Conservation (phyloP, 192 early-diverging fungal genomes). For the Backusella macrospora region DNA sequence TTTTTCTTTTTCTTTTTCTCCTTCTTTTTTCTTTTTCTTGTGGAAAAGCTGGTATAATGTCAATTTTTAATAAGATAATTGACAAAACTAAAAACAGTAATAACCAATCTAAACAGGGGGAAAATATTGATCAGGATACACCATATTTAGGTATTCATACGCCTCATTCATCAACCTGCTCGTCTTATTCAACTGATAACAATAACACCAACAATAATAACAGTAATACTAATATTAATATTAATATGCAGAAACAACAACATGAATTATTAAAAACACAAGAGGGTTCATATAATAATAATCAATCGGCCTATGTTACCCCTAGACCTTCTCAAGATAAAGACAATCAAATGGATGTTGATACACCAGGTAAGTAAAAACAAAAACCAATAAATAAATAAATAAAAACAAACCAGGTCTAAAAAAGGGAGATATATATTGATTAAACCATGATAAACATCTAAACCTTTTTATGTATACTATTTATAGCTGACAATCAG, state of each 20-base stretch:
- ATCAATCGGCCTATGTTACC: conserved; percentile 21
- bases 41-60: background rate
- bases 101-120: background rate
- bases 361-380: conserved; percentile 14
- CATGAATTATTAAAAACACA: background rate
- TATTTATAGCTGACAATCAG: background rate
- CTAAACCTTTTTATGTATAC: background rate
- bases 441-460: background rate
- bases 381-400: background rate
- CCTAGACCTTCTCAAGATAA: conserved; percentile 19
- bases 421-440: conserved; percentile 4
- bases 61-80: conserved; percentile 4
- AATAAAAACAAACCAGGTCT: background rate
- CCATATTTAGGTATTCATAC: background rate
- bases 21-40: background rate
- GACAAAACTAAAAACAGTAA: background rate
- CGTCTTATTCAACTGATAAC: too few relatives aligned
- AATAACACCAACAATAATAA: background rate
- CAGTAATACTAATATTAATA: background rate
- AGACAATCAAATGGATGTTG: conserved; percentile 17
- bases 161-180: background rate
- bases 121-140: background rate
- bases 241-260: background rate
- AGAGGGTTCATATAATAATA: background rate
- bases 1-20: background rate